Base-by-base conservation (phyloP, 768 basidiomycete species). In the Hebeloma cylindrosporum region DNA sequence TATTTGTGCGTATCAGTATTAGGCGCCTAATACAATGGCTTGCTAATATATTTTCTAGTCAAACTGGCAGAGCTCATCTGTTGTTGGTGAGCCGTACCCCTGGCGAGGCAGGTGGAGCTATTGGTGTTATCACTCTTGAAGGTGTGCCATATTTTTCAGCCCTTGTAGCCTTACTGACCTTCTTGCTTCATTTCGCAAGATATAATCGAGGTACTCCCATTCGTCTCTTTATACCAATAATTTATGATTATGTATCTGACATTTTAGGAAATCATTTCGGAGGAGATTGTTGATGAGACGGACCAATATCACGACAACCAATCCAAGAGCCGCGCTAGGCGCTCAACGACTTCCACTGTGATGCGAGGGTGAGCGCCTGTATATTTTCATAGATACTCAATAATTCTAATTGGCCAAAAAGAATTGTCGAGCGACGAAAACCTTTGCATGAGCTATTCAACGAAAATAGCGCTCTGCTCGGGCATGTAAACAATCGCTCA, bases 231-330 rank as follows among this genome's bases (percentile, higher is more conserved):
- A 25, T 5, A 18, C 16, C 18, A 4, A n/a, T n/a, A 8, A 32
- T 33, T 6, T n/a, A 7, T 20, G 31, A 41, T 47, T 7, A 62
- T 63, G 45, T 65, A 21, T 3, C 16, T n/a, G 5, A 4, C 11
- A 25, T 18, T 14, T 1, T 28, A 90, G 78, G 93, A 95, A 75
- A 96, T 98, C 50, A 88, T 97, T 13, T 84, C 87, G 0, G 93
- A 94, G 66, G 94, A 96, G 63, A 95, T 96, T 42, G 85, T 95
- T 17, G 93, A 95, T 57, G 93, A 96, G 63, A 95, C 93, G 2
- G 93, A 96, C 65, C 77, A 82, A 22, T 94, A 85, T 55, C 83
- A 87, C 52, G 89, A 92, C 51, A 96, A 95, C 58, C 82, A 83
- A 36, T 83, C 81, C 29, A 94, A 93, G 60, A 74, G 72, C 43